These are phyloP conservation scores for Ophiocordyceps polyrhachis-furcata DNA, from an alignment of 2,329 filamentous ascomycete species.

Conservation along the genomic window DNA sequence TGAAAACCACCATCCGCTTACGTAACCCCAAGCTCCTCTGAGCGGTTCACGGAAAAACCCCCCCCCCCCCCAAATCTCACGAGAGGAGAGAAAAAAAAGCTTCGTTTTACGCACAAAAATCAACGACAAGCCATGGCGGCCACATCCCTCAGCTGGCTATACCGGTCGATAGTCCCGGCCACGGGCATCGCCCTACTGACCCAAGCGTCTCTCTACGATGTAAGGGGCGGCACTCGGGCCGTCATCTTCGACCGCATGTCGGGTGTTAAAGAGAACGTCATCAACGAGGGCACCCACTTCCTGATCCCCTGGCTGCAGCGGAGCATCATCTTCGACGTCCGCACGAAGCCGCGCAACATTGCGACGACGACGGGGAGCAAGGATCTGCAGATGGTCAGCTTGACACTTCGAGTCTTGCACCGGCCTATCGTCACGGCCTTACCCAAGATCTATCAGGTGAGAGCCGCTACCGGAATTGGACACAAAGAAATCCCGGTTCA, in stretches of 20 bases:
- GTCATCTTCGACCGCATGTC: slow-evolving; percentile 93
- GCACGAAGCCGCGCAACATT: slow-evolving; percentile 94
- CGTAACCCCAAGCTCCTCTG: slow-evolving; percentile 6
- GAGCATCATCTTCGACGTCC: slow-evolving; percentile 89
- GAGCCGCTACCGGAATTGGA: not conserved
- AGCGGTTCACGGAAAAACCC: not conserved
- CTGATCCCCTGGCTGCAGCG: slow-evolving; percentile 89
- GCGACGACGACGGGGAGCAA: slow-evolving; percentile 95
- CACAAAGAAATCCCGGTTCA: not conserved
- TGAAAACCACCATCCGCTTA: slow-evolving; percentile 8
- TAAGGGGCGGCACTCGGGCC: slow-evolving; percentile 81
- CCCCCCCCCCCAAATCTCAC: not conserved
- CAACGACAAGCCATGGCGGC: slow-evolving; percentile 27
- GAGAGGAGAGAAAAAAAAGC: not conserved
- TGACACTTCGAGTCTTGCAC: slow-evolving; percentile 90
- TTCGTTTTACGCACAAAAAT: not conserved
- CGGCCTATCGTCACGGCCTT: slow-evolving; percentile 81
- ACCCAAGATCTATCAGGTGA: slow-evolving; percentile 96
- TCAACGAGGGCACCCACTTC: slow-evolving; percentile 96
- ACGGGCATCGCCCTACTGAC: slow-evolving; percentile 48
- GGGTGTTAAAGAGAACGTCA: slow-evolving; percentile 81
- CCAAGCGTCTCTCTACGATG: slow-evolving; percentile 83
- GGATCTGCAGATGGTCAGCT: slow-evolving; percentile 98
- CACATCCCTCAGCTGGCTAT: slow-evolving; percentile 40
- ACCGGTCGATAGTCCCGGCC: slow-evolving; percentile 53